Conservation (phyloP, 805 yeast genomes). For the Ascoidea asiatica region DNA sequence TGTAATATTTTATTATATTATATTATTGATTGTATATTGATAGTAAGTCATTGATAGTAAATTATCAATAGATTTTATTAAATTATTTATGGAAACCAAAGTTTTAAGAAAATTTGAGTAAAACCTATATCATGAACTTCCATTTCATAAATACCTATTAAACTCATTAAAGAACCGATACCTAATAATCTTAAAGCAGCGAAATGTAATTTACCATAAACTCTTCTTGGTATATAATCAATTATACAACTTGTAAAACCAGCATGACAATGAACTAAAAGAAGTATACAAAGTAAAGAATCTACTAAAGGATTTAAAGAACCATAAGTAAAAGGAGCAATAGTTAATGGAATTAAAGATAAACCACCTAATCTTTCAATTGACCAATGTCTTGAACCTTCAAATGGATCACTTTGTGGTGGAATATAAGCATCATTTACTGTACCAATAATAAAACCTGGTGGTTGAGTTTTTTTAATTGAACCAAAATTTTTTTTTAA, state of each 20-base stretch:
- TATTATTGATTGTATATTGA: no score
- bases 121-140: constrained; percentile 60
- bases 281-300: constrained; percentile 36
- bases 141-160: constrained; percentile 58
- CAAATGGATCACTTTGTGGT: constrained; percentile 38
- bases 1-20: no score
- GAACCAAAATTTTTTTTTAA: no score
- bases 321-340: constrained; percentile 41
- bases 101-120: constrained; percentile 26
- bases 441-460: constrained; percentile 59
- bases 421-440: constrained; percentile 60
- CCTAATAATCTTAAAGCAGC: constrained; percentile 46
- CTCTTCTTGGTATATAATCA: constrained; percentile 68
- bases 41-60: no score
- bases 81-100: constrained; percentile 15
- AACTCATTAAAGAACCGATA: constrained; percentile 49
- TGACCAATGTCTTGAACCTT: constrained; percentile 70
- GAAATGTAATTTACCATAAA: constrained; percentile 51
- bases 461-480: no score
- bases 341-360: constrained; percentile 48
- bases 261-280: constrained; percentile 51
- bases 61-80: no score
- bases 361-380: constrained; percentile 48
- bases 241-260: constrained; percentile 70
- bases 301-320: constrained; percentile 42